phyloP scores from a whole-genome alignment of 805 yeast genomes.

The Lachancea sp. region DNA sequence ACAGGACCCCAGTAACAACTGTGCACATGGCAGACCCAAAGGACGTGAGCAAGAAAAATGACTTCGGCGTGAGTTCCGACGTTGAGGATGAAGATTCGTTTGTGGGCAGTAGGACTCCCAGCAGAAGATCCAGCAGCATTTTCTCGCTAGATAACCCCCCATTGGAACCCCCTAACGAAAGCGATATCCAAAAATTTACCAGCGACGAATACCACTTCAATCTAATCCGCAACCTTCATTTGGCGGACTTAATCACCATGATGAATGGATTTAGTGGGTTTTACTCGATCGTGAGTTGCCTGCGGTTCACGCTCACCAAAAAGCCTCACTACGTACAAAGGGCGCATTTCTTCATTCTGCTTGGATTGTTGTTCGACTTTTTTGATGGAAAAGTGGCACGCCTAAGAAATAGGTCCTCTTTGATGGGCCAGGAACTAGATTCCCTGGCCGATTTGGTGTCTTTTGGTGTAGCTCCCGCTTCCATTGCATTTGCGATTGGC shows the following conservation, averaged over 20 bases:
- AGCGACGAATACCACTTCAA: constrained; percentile 81
- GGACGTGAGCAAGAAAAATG: background rate
- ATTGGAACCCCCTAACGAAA: constrained; percentile 69
- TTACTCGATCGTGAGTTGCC: constrained; percentile 79
- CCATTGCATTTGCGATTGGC: constrained; percentile 87
- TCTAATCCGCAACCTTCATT: constrained; percentile 77
- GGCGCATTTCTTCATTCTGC: constrained; percentile 81
- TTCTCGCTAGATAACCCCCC: constrained; percentile 46
- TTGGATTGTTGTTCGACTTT: constrained; percentile 92
- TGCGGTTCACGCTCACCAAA: constrained; percentile 70
- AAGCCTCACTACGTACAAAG: constrained; percentile 68
- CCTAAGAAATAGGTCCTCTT: constrained; percentile 80
- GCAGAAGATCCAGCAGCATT: constrained; percentile 53
- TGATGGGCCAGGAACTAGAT: constrained; percentile 97
- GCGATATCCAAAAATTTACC: constrained; percentile 72
- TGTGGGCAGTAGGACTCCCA: constrained; percentile 29
- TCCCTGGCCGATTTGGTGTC: constrained; percentile 92
- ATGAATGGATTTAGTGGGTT: constrained; percentile 93
- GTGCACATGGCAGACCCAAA: background rate
- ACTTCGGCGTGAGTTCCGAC: constrained; percentile 8
- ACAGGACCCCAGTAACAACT: background rate
- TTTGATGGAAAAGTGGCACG: constrained; percentile 97
- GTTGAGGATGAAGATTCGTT: constrained; percentile 16
- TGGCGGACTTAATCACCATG: constrained; percentile 95
- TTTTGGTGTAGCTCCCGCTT: constrained; percentile 93